Percentiles rank a stretch among this genome's conserved stretches.
These are phyloP conservation scores for Apiotrichum siamense DNA, from an alignment of 1,284 basidiomycete species.

Conservation along the genomic window DNA sequence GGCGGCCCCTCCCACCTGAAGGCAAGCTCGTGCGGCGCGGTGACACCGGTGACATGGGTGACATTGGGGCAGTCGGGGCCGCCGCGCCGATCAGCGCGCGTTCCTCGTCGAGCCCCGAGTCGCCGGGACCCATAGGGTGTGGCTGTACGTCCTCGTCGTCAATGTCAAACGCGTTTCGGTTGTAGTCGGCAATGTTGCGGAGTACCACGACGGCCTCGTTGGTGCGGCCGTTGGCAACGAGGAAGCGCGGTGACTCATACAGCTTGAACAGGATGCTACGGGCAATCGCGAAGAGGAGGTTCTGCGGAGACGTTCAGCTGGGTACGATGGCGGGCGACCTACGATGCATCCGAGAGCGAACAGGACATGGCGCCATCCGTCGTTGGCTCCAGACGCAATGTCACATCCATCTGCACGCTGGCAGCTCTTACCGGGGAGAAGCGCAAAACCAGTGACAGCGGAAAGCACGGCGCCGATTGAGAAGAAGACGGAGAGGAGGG, in stretches of 20 bases:
- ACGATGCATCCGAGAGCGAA: conserved; percentile 65
- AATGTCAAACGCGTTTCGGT: conserved; percentile 64
- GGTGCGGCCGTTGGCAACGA: conserved; percentile 74
- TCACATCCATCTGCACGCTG: conserved; percentile 47
- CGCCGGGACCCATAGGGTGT: not conserved
- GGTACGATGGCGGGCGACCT: too few species aligned
- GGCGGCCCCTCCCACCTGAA: not conserved
- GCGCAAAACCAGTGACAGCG: conserved; percentile 66
- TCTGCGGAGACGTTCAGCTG: conserved; percentile 51
- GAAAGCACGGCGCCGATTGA: conserved; percentile 81
- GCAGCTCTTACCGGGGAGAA: conserved; percentile 75
- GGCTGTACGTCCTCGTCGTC: conserved; percentile 60
- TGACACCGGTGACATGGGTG: conserved; percentile 7
- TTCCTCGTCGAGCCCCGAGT: conserved; percentile 3
- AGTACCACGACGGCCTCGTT: conserved; percentile 76
- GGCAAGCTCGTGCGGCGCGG: not conserved
- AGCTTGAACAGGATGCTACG: conserved; percentile 84
- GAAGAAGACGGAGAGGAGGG: conserved; percentile 92
- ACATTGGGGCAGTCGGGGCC: too few species aligned
- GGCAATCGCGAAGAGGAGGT: conserved; percentile 74
- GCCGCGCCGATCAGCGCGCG: conserved; percentile 5
- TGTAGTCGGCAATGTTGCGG: conserved; percentile 74
- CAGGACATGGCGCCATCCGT: conserved; percentile 81
- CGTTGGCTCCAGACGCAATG: conserved; percentile 58
- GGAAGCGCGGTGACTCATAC: conserved; percentile 86